Evolutionary conservation across 2,329 filamentous ascomycete species (phyloP).

Genomic region (Xylariaceae sp.): DNA sequence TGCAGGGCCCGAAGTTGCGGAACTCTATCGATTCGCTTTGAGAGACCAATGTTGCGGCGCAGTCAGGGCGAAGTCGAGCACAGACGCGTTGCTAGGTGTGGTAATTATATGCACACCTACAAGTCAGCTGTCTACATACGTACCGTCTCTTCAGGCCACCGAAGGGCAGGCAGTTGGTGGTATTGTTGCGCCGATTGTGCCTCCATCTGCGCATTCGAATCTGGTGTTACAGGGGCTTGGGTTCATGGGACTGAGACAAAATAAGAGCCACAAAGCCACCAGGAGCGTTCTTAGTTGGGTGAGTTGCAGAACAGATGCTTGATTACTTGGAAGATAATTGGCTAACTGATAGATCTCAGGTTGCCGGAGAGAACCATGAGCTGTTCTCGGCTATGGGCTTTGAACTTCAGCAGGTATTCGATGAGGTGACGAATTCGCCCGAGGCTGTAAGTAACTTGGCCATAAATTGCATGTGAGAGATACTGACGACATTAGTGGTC

Average conservation of each 20-base stretch:
- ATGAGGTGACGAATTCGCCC: constrained; percentile 33
- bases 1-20: constrained; percentile 71
- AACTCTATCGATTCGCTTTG: constrained; percentile 75
- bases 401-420: constrained; percentile 31
- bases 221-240: constrained; percentile 73
- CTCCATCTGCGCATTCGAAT: constrained; percentile 62
- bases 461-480: constrained; percentile 5
- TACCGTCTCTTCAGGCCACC: constrained; percentile 63
- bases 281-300: constrained; percentile 78
- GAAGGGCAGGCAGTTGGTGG: constrained; percentile 61
- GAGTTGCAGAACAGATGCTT: constrained; percentile 40
- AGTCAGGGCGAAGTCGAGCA: constrained; percentile 71
- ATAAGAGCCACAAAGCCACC: constrained; percentile 71
- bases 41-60: constrained; percentile 72
- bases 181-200: constrained; percentile 76
- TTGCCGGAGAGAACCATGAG: constrained; percentile 31
- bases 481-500: constrained; percentile 22
- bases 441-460: constrained; percentile 27
- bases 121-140: constrained; percentile 63
- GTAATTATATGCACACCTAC: constrained; percentile 73
- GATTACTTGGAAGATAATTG: too few species aligned
- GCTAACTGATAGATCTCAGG: too few species aligned
- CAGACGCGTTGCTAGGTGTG: constrained; percentile 68
- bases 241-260: constrained; percentile 75
- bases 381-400: constrained; percentile 32